phyloP scores from a whole-genome alignment of 352 stramenopile species.

The Phytophthora ohioensis region DNA sequence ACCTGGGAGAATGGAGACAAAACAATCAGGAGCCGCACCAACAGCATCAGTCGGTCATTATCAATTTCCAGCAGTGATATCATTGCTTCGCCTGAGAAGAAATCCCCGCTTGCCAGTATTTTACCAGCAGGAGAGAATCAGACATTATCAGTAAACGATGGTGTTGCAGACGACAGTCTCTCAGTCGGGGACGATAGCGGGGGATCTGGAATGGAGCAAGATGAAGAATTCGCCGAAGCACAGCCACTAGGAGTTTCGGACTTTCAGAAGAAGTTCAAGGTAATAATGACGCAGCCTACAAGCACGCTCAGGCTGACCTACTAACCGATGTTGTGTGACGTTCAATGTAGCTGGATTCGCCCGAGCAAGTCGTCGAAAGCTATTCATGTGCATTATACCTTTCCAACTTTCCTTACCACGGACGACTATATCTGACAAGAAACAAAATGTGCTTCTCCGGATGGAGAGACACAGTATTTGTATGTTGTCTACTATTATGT shows the following conservation, averaged over 20 bases:
- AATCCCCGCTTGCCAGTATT: constrained; percentile 10
- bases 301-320: neutral
- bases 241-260: constrained; percentile 69
- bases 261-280: constrained; percentile 88
- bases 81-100: constrained; percentile 23
- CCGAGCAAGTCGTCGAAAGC: constrained; percentile 86
- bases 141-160: constrained; percentile 3
- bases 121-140: constrained; percentile 5
- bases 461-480: constrained; percentile 84
- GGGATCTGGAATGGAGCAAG: constrained; percentile 26
- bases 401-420: constrained; percentile 85
- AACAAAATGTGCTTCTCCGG: constrained; percentile 84
- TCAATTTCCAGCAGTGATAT: constrained; percentile 16
- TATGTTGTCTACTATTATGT: constrained; percentile 36
- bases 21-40: constrained; percentile 10
- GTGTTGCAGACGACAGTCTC: constrained; percentile 11
- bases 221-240: constrained; percentile 54
- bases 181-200: constrained; percentile 24
- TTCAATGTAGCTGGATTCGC: constrained; percentile 53
- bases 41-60: neutral
- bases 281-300: constrained; percentile 24
- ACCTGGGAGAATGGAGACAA: constrained; percentile 33
- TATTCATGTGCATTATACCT: constrained; percentile 85
- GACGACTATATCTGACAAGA: constrained; percentile 79
- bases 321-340: constrained; percentile 13